Percentiles rank a stretch among this genome's conserved stretches.
phyloP scores from a whole-genome alignment of 192 early-diverging fungal genomes.

The Cetraspora pellucida region DNA sequence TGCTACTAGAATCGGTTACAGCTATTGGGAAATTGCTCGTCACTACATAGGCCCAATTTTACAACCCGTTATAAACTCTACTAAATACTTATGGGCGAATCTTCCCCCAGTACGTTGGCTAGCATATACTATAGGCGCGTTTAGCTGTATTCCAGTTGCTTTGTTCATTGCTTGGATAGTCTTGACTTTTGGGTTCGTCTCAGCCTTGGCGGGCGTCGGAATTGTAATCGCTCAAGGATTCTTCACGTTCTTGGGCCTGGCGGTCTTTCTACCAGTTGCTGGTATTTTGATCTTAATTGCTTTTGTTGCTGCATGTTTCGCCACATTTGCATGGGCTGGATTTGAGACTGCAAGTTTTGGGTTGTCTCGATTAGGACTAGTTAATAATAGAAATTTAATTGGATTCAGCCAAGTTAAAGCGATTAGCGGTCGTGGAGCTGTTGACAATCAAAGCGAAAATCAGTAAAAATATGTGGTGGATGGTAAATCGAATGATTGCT shows the following conservation, averaged over 20 bases:
- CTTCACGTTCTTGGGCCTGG: neutral
- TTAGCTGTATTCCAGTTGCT: neutral
- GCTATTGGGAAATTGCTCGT: neutral
- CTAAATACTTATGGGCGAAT: slow-evolving; percentile 1
- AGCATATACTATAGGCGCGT: neutral
- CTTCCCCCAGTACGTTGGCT: neutral
- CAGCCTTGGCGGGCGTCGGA: slow-evolving; percentile 6
- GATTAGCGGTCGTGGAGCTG: too few species aligned
- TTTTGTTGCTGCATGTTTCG: neutral
- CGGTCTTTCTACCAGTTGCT: neutral
- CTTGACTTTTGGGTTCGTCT: neutral
- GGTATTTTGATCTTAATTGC: neutral
- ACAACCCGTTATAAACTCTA: neutral
- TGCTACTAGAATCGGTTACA: neutral
- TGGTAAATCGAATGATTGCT: too few species aligned
- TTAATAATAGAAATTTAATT: neutral
- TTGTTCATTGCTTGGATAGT: neutral
- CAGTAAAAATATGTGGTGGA: too few species aligned
- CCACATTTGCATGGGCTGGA: neutral
- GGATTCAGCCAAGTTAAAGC: too few species aligned
- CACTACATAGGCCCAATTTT: neutral
- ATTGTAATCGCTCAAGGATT: neutral
- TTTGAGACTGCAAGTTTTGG: neutral
- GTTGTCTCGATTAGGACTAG: neutral
- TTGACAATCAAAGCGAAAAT: too few species aligned